These are phyloP conservation scores for Russula ochroleuca DNA, from an alignment of 768 basidiomycete genomes.

Conservation along the genomic window DNA sequence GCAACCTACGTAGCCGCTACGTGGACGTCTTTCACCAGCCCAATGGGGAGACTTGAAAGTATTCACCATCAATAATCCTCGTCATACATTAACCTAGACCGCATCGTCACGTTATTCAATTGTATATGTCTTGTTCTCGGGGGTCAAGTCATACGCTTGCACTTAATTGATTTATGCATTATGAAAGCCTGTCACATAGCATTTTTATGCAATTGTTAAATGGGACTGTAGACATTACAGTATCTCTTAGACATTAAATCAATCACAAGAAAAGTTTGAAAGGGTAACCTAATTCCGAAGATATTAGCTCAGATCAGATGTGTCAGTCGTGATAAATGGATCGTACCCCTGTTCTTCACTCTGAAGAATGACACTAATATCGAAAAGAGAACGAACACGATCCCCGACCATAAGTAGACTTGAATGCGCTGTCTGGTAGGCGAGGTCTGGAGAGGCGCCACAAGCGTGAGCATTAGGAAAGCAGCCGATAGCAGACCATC, in stretches of 20 bases:
- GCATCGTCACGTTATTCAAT: slow-evolving; percentile 7
- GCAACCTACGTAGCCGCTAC: slow-evolving; percentile 76
- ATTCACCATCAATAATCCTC: background rate
- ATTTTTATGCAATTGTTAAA: slow-evolving; percentile 16
- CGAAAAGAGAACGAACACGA: slow-evolving; percentile 82
- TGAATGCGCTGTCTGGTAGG: slow-evolving; percentile 75
- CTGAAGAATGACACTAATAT: slow-evolving; percentile 82
- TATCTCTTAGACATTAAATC: slow-evolving; percentile 21
- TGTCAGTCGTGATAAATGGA: background rate
- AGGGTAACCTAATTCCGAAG: slow-evolving; percentile 56
- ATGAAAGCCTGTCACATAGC: background rate
- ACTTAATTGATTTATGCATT: slow-evolving; percentile 21
- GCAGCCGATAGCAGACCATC: slow-evolving; percentile 79
- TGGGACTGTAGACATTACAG: slow-evolving; percentile 25
- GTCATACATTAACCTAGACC: slow-evolving; percentile 8
- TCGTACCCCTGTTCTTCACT: slow-evolving; percentile 79
- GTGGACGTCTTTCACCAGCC: slow-evolving; percentile 81
- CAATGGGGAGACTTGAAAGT: slow-evolving; percentile 9
- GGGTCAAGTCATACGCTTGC: background rate
- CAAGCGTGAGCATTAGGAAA: slow-evolving; percentile 74
- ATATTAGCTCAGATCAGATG: slow-evolving; percentile 10
- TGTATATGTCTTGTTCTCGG: slow-evolving; percentile 7
- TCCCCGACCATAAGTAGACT: slow-evolving; percentile 82
- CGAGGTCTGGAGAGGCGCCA: slow-evolving; percentile 73
- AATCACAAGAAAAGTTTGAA: slow-evolving; percentile 68